Conservation (phyloP, 1,284 basidiomycete species). For the Puccinia sorghi region DNA sequence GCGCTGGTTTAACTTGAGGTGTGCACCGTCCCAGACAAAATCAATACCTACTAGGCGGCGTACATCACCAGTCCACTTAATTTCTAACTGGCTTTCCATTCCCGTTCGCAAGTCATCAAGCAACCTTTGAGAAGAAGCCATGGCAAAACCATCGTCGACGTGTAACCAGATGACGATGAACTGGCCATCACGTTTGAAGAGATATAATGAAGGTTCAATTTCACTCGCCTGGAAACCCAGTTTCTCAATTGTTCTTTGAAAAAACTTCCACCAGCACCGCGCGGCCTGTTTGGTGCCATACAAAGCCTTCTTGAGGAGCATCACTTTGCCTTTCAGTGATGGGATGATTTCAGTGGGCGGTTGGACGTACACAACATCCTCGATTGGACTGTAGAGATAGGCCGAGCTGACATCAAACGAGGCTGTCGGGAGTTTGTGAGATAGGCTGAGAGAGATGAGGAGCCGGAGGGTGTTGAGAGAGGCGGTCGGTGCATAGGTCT, state of each 20-base stretch:
- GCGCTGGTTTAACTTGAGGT: neutral
- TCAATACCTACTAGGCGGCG: neutral
- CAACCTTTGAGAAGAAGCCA: neutral
- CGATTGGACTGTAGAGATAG: slow-evolving; percentile 13
- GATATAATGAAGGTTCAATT: neutral
- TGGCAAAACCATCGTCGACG: slow-evolving; percentile 1
- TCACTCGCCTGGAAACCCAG: neutral
- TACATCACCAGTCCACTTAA: neutral
- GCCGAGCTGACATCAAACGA: slow-evolving; percentile 26
- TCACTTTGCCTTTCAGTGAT: neutral
- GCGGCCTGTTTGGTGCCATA: neutral
- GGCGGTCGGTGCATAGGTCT: neutral
- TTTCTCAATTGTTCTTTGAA: neutral
- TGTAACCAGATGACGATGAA: slow-evolving; percentile 1
- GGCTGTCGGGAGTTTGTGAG: neutral
- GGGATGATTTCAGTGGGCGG: neutral
- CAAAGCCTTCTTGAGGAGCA: neutral
- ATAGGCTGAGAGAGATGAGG: neutral
- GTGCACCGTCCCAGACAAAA: neutral
- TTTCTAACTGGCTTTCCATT: neutral
- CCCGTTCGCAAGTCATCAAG: neutral
- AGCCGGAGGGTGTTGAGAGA: neutral
- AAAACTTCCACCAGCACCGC: neutral
- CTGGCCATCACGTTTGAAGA: too few species aligned
- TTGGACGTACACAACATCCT: neutral